phyloP scores from a whole-genome alignment of 1,284 basidiomycete species.

The Pseudozyma sp. region DNA sequence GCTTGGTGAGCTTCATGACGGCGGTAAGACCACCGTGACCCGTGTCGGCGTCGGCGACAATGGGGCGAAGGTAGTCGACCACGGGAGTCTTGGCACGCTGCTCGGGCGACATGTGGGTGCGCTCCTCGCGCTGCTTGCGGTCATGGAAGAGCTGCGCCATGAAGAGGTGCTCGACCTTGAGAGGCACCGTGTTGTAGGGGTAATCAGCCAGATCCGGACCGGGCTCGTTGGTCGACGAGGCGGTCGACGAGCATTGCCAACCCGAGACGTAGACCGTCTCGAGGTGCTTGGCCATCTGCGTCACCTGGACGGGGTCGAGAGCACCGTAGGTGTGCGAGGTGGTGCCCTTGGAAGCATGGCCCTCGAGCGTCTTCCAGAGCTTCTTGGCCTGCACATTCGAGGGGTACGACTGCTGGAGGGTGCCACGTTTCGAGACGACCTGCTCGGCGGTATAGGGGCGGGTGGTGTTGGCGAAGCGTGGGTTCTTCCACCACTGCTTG shows the following conservation, averaged over 20 bases:
- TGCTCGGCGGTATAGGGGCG: constrained; percentile 92
- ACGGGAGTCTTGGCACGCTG: constrained; percentile 72
- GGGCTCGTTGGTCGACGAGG: constrained; percentile 68
- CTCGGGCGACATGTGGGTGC: constrained; percentile 76
- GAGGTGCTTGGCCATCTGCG: constrained; percentile 70
- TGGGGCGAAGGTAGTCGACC: constrained; percentile 70
- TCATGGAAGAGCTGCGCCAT: constrained; percentile 76
- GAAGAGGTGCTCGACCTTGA: constrained; percentile 77
- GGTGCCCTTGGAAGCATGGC: constrained; percentile 72
- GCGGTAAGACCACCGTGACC: constrained; percentile 92
- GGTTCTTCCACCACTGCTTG: constrained; percentile 91
- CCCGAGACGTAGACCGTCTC: constrained; percentile 69
- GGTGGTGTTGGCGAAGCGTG: constrained; percentile 84
- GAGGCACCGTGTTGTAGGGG: constrained; percentile 76
- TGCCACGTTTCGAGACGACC: constrained; percentile 93
- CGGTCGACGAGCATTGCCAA: constrained; percentile 67
- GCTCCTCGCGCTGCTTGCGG: constrained; percentile 72
- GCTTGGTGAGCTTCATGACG: constrained; percentile 94
- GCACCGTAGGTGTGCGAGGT: constrained; percentile 96
- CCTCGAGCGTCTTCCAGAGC: constrained; percentile 78
- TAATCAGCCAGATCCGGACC: constrained; percentile 71
- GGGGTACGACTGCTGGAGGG: constrained; percentile 85
- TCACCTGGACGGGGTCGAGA: constrained; percentile 92
- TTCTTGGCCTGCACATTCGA: constrained; percentile 89
- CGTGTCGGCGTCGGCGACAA: constrained; percentile 71